A percentile compares a stretch with the other conserved stretches of the same genome.
Conservation (phyloP, 768 basidiomycete species). For the Amyloporia xantha region DNA sequence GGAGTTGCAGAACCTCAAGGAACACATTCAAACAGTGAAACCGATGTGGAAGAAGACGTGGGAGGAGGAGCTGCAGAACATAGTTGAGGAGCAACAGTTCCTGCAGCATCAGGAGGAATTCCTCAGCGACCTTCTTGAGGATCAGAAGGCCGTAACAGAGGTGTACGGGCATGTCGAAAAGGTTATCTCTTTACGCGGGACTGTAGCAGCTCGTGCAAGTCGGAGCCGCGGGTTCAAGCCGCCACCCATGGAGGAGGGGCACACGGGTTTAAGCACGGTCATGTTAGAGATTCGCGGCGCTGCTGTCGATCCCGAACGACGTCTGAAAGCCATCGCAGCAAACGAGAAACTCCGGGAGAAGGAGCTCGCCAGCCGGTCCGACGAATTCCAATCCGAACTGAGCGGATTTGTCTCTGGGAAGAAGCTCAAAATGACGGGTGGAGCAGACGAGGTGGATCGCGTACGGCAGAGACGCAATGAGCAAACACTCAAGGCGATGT, state of each 20-base stretch:
- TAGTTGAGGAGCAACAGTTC: conserved; percentile 96
- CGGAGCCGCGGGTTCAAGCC: conserved; percentile 45
- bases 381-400: conserved; percentile 83
- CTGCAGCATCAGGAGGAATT: conserved; percentile 90
- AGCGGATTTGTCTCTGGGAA: conserved; percentile 79
- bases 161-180: conserved; percentile 90
- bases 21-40: conserved; percentile 83
- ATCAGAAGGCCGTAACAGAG: conserved; percentile 82
- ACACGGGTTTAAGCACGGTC: conserved; percentile 64
- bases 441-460: conserved; percentile 86
- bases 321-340: conserved; percentile 89
- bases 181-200: conserved; percentile 65
- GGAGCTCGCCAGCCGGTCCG: conserved; percentile 63
- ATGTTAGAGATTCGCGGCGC: conserved; percentile 89
- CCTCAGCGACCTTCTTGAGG: conserved; percentile 80
- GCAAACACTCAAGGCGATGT: conserved; percentile 85
- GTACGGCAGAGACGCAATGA: conserved; percentile 82
- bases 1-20: conserved; percentile 71
- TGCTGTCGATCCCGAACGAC: conserved; percentile 70
- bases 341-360: conserved; percentile 76
- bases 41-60: conserved; percentile 99
- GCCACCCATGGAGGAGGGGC: conserved; percentile 58
- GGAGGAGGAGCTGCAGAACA: conserved; percentile 93
- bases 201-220: conserved; percentile 33
- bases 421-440: conserved; percentile 93